phyloP scores from a whole-genome alignment of 805 yeast genomes.

The Wickerhamiella domercqiae region DNA sequence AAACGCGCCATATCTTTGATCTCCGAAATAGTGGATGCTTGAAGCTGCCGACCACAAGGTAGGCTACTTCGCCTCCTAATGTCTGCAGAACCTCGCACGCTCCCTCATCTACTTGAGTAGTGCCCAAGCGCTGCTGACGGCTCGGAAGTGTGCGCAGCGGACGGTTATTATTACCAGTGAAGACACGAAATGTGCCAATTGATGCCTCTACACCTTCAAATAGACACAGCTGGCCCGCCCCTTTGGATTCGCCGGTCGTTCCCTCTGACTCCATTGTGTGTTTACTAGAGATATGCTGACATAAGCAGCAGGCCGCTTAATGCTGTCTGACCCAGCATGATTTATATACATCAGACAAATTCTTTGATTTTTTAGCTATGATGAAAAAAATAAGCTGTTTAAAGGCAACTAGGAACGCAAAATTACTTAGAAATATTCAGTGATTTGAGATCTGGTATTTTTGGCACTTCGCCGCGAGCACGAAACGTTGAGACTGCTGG shows the following conservation, averaged over 20 bases:
- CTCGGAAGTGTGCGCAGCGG: slow-evolving; percentile 4
- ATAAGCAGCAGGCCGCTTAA: background rate
- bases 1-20: slow-evolving; percentile 16
- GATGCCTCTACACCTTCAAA: slow-evolving; percentile 5
- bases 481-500: slow-evolving; percentile 97
- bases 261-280: background rate
- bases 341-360: too few species aligned
- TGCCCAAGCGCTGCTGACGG: slow-evolving; percentile 11
- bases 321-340: too few species aligned
- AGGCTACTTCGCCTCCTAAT: slow-evolving; percentile 17
- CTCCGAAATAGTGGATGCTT: slow-evolving; percentile 18
- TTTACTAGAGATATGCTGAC: background rate
- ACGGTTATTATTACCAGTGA: background rate
- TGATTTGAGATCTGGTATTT: slow-evolving; percentile 1
- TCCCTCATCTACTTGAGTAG: slow-evolving; percentile 15
- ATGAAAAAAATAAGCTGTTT: too few species aligned
- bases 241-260: background rate
- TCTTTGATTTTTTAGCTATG: too few species aligned
- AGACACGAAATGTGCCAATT: slow-evolving; percentile 13
- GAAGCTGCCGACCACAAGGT: slow-evolving; percentile 15
- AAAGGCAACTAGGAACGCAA: too few species aligned
- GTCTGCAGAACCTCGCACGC: slow-evolving; percentile 13
- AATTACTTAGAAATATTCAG: too few species aligned
- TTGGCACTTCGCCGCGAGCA: slow-evolving; percentile 61
- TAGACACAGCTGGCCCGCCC: slow-evolving; percentile 1